Evolutionary conservation across 345 rosid species (phyloP), one percentile per base, ranked within the genome.

Genomic region (Cardamine occulta): DNA sequence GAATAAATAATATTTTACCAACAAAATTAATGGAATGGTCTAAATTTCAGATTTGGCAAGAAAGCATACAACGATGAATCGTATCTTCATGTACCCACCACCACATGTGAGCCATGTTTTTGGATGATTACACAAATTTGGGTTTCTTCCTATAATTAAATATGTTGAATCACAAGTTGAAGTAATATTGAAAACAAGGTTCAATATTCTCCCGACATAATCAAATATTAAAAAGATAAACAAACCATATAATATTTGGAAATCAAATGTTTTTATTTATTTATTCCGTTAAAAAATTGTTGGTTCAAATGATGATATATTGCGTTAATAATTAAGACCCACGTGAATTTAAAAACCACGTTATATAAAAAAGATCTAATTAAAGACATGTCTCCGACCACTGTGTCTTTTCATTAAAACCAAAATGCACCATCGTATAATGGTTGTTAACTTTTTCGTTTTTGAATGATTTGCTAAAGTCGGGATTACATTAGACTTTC

Each of bases 301-400:
- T 56, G 24, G 28, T 17, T 66, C 52, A 31, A 71, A 65, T 72
- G 54, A 65, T 72, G 55, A 21, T 34, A 12, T 0, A 40, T 48
- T 56, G 28, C 5, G 8, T 66, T 72, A 58, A 77, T 71, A 40
- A 78, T 72, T 78, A 73, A 78, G 63, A 57, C 73, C 73, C 81
- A 78, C 68, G 77, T 66, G 73, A 66, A 72, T 64, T 65, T 13
- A 8, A 37, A 48, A 53, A 42, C 4, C 61, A 65, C 29, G 5
- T 65, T 51, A 4, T 0, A 4, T 39, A 4, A 8, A 58, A 51
- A 21, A 37, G 4, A 65, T 40, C 56, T 6, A 37, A 66, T 65
- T 31, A 70, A 54, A 66, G 69, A 72, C 81, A 78, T 78, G 81
- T 61, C 74, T 72, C 73, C 81, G 81, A 78, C 81, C 73, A 72